phyloP scores from a whole-genome alignment of 768 basidiomycete species.

The Termitomyces sp. region DNA sequence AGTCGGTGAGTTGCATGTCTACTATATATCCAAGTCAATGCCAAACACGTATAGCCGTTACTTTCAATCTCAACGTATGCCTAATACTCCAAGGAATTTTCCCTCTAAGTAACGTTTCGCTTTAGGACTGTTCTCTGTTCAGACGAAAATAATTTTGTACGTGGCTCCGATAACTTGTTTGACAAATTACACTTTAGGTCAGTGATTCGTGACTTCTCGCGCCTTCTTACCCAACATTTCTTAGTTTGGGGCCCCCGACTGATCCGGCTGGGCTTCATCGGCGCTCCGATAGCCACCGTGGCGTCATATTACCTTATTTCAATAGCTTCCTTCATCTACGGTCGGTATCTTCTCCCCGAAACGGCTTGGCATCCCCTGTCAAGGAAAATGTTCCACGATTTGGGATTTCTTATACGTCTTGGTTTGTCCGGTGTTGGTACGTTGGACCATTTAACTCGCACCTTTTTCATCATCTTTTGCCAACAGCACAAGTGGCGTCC shows the following conservation, averaged over 20 bases:
- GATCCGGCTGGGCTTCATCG: conserved; percentile 81
- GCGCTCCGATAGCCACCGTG: conserved; percentile 86
- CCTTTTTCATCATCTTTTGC: background rate
- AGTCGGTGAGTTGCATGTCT: background rate
- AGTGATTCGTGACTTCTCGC: background rate
- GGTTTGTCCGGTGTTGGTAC: conserved; percentile 63
- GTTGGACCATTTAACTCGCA: conserved; percentile 9
- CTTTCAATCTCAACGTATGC: background rate
- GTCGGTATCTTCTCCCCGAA: conserved; percentile 51
- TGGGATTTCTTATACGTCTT: conserved; percentile 64
- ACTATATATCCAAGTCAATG: background rate
- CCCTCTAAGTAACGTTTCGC: background rate
- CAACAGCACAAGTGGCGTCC: conserved; percentile 47
- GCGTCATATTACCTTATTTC: conserved; percentile 81
- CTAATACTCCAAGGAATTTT: background rate
- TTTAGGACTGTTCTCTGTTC: background rate
- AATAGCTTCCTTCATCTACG: conserved; percentile 55
- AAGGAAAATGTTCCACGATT: conserved; percentile 54
- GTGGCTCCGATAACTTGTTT: conserved; percentile 1
- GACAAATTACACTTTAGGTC: conserved; percentile 79
- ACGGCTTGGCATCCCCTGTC: conserved; percentile 82
- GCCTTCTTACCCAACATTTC: background rate
- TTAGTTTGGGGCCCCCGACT: conserved; percentile 77
- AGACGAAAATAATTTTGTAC: background rate
- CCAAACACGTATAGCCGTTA: background rate